phyloP scores from a whole-genome alignment of 176 grass and related monocot genomes.

The Microstegium vimineum region DNA sequence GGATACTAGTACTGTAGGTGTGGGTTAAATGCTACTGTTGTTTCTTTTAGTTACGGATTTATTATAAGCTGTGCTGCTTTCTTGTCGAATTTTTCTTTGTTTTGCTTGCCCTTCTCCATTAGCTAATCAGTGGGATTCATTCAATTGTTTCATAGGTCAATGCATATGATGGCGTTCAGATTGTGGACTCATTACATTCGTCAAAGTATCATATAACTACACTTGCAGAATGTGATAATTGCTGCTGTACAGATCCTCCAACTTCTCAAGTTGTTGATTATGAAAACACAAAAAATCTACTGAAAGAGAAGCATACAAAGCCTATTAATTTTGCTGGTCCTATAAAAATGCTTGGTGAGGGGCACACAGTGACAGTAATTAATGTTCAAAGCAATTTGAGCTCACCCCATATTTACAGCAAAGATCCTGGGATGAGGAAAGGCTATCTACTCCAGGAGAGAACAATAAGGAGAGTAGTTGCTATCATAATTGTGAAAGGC shows the following conservation, averaged over 20 bases:
- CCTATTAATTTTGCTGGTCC: slow-evolving; percentile 35
- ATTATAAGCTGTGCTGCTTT: background rate
- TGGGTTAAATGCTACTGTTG: background rate
- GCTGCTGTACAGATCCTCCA: slow-evolving; percentile 23
- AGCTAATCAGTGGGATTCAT: background rate
- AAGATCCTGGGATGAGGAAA: slow-evolving; percentile 20
- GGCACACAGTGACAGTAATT: slow-evolving; percentile 75
- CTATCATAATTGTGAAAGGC: slow-evolving; percentile 23
- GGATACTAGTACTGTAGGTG: background rate
- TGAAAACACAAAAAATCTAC: slow-evolving; percentile 33
- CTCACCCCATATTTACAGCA: slow-evolving; percentile 4
- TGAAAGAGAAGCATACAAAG: slow-evolving; percentile 28
- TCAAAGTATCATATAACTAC: slow-evolving; percentile 80
- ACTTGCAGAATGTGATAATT: slow-evolving; percentile 25
- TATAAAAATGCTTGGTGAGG: slow-evolving; percentile 60
- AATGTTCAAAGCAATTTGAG: slow-evolving; percentile 36
- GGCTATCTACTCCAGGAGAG: slow-evolving; percentile 7
- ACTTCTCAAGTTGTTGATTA: slow-evolving; percentile 28
- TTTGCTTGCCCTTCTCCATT: slow-evolving; percentile 1
- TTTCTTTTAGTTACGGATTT: background rate
- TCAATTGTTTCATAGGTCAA: slow-evolving; percentile 71
- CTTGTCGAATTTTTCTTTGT: background rate
- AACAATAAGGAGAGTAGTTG: slow-evolving; percentile 22
- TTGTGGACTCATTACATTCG: slow-evolving; percentile 71
- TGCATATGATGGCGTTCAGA: slow-evolving; percentile 63